Percentiles rank a stretch among this genome's conserved stretches.
phyloP scores from a whole-genome alignment of 345 rosid species.

The Citrus australasica region DNA sequence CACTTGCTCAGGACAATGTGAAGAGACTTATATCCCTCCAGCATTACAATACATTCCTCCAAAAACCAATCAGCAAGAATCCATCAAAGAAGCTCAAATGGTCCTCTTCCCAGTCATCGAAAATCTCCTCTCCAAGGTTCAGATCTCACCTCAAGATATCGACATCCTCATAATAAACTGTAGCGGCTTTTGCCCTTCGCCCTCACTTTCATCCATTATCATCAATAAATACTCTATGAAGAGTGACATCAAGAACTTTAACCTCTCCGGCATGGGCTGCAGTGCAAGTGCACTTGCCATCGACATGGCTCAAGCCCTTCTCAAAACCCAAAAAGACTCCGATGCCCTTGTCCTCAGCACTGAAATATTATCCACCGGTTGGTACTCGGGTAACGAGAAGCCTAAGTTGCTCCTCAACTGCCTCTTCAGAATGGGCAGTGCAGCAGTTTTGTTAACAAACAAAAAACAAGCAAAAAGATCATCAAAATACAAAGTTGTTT shows the following conservation, averaged over 20 bases:
- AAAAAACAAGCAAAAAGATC: conserved; percentile 20
- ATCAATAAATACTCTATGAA: conserved; percentile 44
- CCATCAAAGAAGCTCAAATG: conserved; percentile 45
- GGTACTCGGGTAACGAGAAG: conserved; percentile 53
- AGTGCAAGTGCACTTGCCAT: conserved; percentile 43
- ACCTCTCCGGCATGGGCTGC: conserved; percentile 68
- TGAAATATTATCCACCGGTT: conserved; percentile 53
- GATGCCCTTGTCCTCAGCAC: conserved; percentile 50
- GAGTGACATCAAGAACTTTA: conserved; percentile 39
- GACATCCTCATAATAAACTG: conserved; percentile 53
- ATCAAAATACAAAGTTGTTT: conserved; percentile 40
- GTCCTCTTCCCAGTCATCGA: conserved; percentile 45
- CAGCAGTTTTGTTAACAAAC: conserved; percentile 49
- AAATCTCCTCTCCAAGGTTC: conserved; percentile 42
- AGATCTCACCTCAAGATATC: conserved; percentile 33
- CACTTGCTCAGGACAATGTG: conserved; percentile 39
- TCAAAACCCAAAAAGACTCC: conserved; percentile 30
- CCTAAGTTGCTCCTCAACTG: conserved; percentile 48
- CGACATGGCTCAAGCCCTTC: conserved; percentile 43
- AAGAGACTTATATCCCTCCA: conserved; percentile 58
- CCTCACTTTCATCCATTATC: conserved; percentile 52
- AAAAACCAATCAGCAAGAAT: conserved; percentile 30
- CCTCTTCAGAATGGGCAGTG: conserved; percentile 59
- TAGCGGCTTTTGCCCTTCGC: conserved; percentile 52
- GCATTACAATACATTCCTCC: conserved; percentile 51